Evolutionary conservation across 257 asterid genomes (phyloP), one percentile per base, ranked within the genome.

Genomic region (Solanum tarijense): DNA sequence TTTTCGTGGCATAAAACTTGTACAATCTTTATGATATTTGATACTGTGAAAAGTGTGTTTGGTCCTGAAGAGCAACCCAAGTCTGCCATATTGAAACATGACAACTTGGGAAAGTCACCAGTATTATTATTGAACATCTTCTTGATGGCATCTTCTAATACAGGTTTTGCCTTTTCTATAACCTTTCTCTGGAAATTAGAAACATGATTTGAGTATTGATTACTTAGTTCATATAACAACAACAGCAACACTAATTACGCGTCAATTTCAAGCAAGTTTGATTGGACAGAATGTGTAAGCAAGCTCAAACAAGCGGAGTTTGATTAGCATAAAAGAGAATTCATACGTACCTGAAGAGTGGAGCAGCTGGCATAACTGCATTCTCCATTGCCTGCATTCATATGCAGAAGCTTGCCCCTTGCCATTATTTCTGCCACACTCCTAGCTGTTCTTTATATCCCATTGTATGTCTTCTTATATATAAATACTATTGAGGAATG

Each of bases 21-120:
- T 35, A 74, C 29, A 11, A 20, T 74, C 11, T 74, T 74, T 36
- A 74, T 74, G 29, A 74, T 6, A 36, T 74, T 74, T 36, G 83
- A 74, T 23, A 38, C 2, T 43, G 74, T 68, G 32, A 74, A 35
- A 0, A 93, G 41, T 0, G 95, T 82, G 84, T 91, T 91, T 4
- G 93, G 90, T n/a, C 94, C 93, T 13, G 93, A 90, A 5, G 92
- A 88, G 88, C 93, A 91, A 2, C 93, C 94, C 86, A 92, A 66
- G 12, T 91, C 93, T 55, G 87, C 91, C 13, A 92, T 83, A 65
- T 48, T 87, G 5, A 89, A 65, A 87, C 90, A 83, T n/a, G 72
- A 23, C n/a, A 29, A 62, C 25, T 66, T 60, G 25, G 87, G 41
- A 20, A 10, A 25, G 23, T 31, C 65, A 43, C 46, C 41, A 20